These are phyloP conservation scores for Candida fluviatilis DNA, from an alignment of 805 yeast genomes.

Conservation along the genomic window DNA sequence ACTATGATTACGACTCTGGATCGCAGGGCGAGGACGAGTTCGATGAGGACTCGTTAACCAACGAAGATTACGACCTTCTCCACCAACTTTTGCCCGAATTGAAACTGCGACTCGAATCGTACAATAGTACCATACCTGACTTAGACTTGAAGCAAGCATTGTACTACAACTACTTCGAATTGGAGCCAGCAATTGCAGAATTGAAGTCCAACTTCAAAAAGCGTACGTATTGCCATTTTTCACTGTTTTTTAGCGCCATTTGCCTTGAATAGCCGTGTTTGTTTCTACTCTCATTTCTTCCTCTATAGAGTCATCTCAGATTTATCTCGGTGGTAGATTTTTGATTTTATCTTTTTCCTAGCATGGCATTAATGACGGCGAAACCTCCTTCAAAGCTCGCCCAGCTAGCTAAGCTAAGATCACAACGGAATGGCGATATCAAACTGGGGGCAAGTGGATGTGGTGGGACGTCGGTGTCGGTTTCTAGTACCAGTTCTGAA, in stretches of 20 bases:
- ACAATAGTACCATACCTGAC: conserved; percentile 44
- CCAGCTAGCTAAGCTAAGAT: conserved; percentile 20
- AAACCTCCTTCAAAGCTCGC: conserved; percentile 18
- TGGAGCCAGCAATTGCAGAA: conserved; percentile 49
- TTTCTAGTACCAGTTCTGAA: too few relatives aligned
- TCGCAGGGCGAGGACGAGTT: conserved; percentile 27
- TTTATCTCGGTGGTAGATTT: background rate
- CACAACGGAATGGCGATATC: conserved; percentile 8
- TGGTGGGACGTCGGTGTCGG: too few relatives aligned
- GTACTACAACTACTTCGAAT: conserved; percentile 55
- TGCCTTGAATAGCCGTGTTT: background rate
- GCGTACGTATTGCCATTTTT: conserved; percentile 41
- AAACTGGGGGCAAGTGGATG: too few relatives aligned
- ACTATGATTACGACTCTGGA: conserved; percentile 8
- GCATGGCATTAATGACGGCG: background rate
- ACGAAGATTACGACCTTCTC: conserved; percentile 41
- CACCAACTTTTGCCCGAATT: conserved; percentile 41
- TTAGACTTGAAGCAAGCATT: conserved; percentile 52
- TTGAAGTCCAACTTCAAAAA: conserved; percentile 32
- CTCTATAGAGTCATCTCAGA: background rate
- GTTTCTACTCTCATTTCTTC: background rate
- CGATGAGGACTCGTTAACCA: conserved; percentile 32
- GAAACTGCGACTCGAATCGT: conserved; percentile 31
- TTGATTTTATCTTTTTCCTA: too few relatives aligned
- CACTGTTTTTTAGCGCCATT: conserved; percentile 4